Conservation (phyloP, 2,329 filamentous ascomycete genomes). For the Nemania abortiva region DNA sequence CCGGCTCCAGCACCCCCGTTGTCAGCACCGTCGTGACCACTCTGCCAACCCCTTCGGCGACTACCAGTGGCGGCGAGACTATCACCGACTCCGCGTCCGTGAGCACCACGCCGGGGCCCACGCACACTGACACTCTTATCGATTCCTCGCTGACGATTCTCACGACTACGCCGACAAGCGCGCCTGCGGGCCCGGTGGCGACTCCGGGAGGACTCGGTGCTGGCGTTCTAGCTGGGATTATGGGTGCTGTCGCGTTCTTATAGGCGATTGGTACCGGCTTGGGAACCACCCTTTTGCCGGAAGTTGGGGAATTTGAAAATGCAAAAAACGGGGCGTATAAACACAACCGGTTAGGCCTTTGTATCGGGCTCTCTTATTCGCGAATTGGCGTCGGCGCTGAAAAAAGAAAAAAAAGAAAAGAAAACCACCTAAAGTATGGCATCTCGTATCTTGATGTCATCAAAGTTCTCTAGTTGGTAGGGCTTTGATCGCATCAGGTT, state of each 20-base stretch:
- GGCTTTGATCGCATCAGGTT: too few relatives aligned
- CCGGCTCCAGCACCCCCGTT: neutral
- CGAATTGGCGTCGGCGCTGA: neutral
- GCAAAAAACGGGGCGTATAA: neutral
- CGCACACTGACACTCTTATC: conserved; percentile 31
- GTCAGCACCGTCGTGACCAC: conserved; percentile 17
- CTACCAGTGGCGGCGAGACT: conserved; percentile 26
- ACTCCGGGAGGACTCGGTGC: conserved; percentile 34
- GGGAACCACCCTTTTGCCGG: neutral
- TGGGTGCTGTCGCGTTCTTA: conserved; percentile 41
- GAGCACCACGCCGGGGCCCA: conserved; percentile 22
- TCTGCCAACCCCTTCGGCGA: conserved; percentile 26
- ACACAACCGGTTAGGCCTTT: too few relatives aligned
- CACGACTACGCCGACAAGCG: conserved; percentile 1
- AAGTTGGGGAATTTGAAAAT: neutral
- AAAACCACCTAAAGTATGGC: too few relatives aligned
- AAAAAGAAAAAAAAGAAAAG: too few relatives aligned
- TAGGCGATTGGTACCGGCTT: conserved; percentile 5
- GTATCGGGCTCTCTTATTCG: neutral
- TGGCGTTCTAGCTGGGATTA: conserved; percentile 43
- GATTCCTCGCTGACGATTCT: conserved; percentile 3
- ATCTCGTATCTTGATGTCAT: too few relatives aligned
- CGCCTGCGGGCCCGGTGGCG: conserved; percentile 35
- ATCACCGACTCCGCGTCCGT: conserved; percentile 16
- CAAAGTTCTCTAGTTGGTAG: too few relatives aligned